These are phyloP conservation scores for Solanum hybrid DNA, from an alignment of 305 asterid species.

Conservation along the genomic window DNA sequence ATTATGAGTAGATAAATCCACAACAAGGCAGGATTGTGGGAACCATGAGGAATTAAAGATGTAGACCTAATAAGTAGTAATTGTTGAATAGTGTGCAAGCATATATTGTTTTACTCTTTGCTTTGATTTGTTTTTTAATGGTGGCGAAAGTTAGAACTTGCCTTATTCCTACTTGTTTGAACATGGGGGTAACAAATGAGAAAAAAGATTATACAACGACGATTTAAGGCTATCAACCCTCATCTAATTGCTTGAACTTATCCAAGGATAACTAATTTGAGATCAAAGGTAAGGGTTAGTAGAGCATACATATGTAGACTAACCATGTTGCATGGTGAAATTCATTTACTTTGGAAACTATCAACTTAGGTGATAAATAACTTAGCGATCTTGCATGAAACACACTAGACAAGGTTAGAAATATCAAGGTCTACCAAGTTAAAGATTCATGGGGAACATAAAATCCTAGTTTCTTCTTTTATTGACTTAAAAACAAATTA, in stretches of 20 bases:
- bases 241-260: neutral
- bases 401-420: neutral
- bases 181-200: neutral
- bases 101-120: no score
- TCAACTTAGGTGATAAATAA: neutral
- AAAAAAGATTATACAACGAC: neutral
- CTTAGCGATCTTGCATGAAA: neutral
- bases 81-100: neutral
- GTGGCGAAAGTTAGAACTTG: neutral
- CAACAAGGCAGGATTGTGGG: neutral
- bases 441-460: neutral
- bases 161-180: neutral
- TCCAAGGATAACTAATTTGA: neutral
- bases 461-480: neutral
- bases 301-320: neutral
- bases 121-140: neutral
- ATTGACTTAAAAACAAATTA: no score
- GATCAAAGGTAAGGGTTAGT: neutral
- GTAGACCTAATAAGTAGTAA: neutral
- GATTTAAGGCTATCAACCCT: neutral
- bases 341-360: neutral
- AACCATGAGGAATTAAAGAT: neutral
- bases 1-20: neutral
- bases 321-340: neutral
- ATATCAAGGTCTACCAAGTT: neutral